These are phyloP conservation scores for Solanum chiquidenum DNA, from an alignment of 257 asterid genomes.

Conservation along the genomic window DNA sequence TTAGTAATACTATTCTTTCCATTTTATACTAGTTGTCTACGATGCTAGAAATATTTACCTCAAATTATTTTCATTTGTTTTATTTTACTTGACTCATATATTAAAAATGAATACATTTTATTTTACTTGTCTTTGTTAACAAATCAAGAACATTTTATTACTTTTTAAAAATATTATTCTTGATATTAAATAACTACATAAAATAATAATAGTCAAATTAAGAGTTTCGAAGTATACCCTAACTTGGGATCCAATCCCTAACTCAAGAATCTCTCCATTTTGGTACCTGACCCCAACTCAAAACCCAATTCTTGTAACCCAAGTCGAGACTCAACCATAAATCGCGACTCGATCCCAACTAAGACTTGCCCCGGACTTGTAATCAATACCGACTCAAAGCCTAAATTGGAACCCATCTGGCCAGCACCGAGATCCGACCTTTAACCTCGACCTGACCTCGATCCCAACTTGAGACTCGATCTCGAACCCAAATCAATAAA, in stretches of 20 bases:
- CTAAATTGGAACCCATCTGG: neutral
- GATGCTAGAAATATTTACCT: neutral
- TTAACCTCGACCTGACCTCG: neutral
- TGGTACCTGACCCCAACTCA: neutral
- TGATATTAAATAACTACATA: too few relatives aligned
- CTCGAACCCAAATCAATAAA: neutral
- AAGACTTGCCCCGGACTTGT: neutral
- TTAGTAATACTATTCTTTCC: too few relatives aligned
- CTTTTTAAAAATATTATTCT: too few relatives aligned
- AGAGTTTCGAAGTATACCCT: neutral
- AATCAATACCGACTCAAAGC: neutral
- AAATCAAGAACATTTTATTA: too few relatives aligned
- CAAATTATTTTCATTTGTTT: too few relatives aligned
- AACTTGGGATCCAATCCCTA: neutral
- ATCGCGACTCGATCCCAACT: neutral
- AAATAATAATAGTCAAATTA: neutral
- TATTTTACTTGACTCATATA: neutral
- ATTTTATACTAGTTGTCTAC: neutral
- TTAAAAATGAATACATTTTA: too few relatives aligned
- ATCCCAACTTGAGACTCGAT: too few relatives aligned
- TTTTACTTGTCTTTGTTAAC: too few relatives aligned
- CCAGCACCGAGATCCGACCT: neutral
- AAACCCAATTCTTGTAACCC: too few relatives aligned
- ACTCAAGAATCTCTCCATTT: neutral
- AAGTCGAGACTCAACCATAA: neutral